Evolutionary conservation across 1,284 basidiomycete genomes (phyloP).

Genomic region (Marasmius tenuissimus): DNA sequence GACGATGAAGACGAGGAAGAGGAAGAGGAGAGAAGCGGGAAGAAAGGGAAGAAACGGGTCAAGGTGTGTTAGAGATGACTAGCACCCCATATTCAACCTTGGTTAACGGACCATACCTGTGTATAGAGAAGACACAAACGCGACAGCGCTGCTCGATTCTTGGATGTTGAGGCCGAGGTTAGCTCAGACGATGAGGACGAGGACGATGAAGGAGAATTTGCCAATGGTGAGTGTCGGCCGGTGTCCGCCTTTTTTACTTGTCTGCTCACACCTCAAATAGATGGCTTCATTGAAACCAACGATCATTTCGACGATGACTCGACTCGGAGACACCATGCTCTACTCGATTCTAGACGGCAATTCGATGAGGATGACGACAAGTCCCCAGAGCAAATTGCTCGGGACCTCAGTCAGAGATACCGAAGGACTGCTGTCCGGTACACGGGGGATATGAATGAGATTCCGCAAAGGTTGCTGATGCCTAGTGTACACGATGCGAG

Average conservation of each 20-base stretch:
- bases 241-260: neutral
- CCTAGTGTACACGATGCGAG: conserved; percentile 95
- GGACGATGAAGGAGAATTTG: conserved; percentile 86
- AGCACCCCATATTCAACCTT: conserved; percentile 1
- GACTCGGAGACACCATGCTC: conserved; percentile 70
- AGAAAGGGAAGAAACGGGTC: conserved; percentile 49
- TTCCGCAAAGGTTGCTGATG: conserved; percentile 96
- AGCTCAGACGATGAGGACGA: conserved; percentile 96
- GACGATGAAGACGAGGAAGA: conserved; percentile 20
- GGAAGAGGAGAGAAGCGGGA: conserved; percentile 55
- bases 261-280: conserved; percentile 30
- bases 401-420: conserved; percentile 83
- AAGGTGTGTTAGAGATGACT: conserved; percentile 41
- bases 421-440: conserved; percentile 69
- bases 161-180: conserved; percentile 94
- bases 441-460: conserved; percentile 89
- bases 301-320: conserved; percentile 75
- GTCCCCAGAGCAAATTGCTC: conserved; percentile 86
- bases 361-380: conserved; percentile 73
- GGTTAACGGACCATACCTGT: conserved; percentile 9
- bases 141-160: conserved; percentile 74
- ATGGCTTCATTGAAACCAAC: conserved; percentile 83
- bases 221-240: conserved; percentile 49
- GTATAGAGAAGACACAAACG: conserved; percentile 63
- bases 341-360: conserved; percentile 74